These are phyloP conservation scores for Isoetes taiwanensis DNA, from an alignment of 75 land plant genomes.

Conservation along the genomic window DNA sequence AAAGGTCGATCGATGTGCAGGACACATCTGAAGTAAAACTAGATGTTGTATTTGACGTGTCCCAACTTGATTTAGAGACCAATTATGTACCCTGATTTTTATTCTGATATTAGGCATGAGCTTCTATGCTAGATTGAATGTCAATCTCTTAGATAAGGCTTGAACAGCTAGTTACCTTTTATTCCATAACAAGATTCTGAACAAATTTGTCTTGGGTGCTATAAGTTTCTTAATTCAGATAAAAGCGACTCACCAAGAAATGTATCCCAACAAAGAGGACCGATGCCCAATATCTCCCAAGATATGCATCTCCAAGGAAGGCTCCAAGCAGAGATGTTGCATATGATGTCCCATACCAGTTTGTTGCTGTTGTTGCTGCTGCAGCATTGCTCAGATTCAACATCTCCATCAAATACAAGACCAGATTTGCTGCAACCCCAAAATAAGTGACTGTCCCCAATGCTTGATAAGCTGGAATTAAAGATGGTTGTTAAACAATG, in stretches of 20 bases:
- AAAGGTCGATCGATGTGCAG: too few relatives aligned
- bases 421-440: slow-evolving; percentile 62
- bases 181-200: background rate
- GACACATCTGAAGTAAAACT: too few relatives aligned
- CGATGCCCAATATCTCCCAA: slow-evolving; percentile 71
- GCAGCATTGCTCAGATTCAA: slow-evolving; percentile 41
- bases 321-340: slow-evolving; percentile 65
- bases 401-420: slow-evolving; percentile 30
- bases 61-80: too few relatives aligned
- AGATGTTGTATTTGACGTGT: too few relatives aligned
- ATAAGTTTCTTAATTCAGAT: background rate
- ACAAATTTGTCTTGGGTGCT: background rate
- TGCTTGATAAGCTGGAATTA: slow-evolving; percentile 34
- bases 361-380: slow-evolving; percentile 63
- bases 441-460: slow-evolving; percentile 57
- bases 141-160: background rate
- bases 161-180: background rate
- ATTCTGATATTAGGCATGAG: background rate
- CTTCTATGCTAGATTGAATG: background rate
- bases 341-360: slow-evolving; percentile 62
- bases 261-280: slow-evolving; percentile 56
- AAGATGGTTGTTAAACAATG: too few relatives aligned
- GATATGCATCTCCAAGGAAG: slow-evolving; percentile 60
- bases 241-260: slow-evolving; percentile 40
- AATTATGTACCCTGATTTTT: background rate